These are phyloP conservation scores for Hondaea fermentalgiana DNA, from an alignment of 108 stramenopile genomes.

Conservation along the genomic window DNA sequence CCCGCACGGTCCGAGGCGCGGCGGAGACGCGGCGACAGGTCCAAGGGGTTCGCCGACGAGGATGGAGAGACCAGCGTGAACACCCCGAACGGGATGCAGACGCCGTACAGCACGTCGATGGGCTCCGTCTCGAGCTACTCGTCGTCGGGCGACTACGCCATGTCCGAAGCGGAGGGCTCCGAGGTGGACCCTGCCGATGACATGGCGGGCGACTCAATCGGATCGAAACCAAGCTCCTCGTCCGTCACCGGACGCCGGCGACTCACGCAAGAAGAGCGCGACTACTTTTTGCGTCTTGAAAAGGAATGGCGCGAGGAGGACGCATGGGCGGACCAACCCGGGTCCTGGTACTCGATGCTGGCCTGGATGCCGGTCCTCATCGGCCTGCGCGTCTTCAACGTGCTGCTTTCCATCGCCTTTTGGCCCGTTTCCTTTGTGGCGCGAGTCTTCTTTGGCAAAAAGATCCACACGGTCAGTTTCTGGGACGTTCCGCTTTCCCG, in stretches of 20 bases:
- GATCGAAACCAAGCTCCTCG: background rate
- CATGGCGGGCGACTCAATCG: background rate
- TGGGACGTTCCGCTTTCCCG: background rate
- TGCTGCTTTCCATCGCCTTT: background rate
- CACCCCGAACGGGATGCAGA: background rate
- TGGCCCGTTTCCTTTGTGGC: background rate
- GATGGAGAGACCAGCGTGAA: background rate
- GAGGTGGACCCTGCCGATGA: background rate
- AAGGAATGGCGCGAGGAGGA: background rate
- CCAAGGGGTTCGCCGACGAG: background rate
- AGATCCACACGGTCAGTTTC: background rate
- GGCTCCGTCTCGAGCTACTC: background rate
- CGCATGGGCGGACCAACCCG: background rate
- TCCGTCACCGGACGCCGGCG: background rate
- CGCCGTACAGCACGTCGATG: background rate
- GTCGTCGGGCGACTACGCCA: background rate
- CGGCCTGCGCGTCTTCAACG: background rate
- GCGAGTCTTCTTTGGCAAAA: background rate
- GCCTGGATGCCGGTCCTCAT: background rate
- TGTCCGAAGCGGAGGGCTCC: background rate
- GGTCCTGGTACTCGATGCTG: background rate
- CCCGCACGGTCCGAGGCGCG: too few species aligned
- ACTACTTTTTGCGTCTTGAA: background rate
- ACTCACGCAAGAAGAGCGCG: slow-evolving; percentile 8
- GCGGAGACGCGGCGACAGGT: background rate